A percentile compares a stretch with the other conserved stretches of the same genome.
Conservation (phyloP, 2,329 filamentous ascomycete genomes). For the Fusarium euwallaceae region DNA sequence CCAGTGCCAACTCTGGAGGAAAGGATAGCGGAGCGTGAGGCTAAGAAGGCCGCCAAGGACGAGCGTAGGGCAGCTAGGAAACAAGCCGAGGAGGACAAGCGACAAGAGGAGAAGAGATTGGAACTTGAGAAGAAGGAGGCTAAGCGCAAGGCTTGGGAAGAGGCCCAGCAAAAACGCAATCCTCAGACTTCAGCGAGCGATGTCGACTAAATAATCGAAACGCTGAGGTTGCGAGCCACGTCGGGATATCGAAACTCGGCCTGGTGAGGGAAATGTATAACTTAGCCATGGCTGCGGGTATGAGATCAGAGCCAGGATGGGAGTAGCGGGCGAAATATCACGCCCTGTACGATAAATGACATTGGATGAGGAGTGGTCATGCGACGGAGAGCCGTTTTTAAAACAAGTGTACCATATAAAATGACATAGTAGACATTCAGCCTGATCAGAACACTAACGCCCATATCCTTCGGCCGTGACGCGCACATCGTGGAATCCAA, state of each 20-base stretch:
- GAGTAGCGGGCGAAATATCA: conserved; percentile 7
- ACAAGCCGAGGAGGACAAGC: conserved; percentile 40
- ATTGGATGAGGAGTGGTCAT: conserved; percentile 13
- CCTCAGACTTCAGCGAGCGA: conserved; percentile 29
- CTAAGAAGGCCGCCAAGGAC: conserved; percentile 69
- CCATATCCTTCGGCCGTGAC: conserved; percentile 12
- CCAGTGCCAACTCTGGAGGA: conserved; percentile 75
- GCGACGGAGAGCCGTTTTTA: conserved; percentile 26
- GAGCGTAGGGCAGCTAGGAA: conserved; percentile 60
- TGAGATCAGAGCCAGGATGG: background rate
- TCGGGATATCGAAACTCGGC: background rate
- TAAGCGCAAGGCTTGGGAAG: conserved; percentile 43
- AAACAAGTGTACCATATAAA: conserved; percentile 42
- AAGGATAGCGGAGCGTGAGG: conserved; percentile 66
- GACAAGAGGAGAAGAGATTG: conserved; percentile 45
- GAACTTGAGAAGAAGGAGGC: conserved; percentile 42
- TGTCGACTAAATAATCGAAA: conserved; percentile 25
- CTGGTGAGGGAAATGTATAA: conserved; percentile 8
- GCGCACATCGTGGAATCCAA: conserved; percentile 1
- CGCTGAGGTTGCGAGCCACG: conserved; percentile 12
- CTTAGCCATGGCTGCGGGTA: background rate
- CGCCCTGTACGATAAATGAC: conserved; percentile 40
- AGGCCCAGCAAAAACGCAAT: conserved; percentile 36
- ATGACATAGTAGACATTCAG: conserved; percentile 32
- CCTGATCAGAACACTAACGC: conserved; percentile 22